A percentile compares a stretch with the other conserved stretches of the same genome.
Conservation (phyloP, 257 asterid genomes). For the Salvia rosmarinus region DNA sequence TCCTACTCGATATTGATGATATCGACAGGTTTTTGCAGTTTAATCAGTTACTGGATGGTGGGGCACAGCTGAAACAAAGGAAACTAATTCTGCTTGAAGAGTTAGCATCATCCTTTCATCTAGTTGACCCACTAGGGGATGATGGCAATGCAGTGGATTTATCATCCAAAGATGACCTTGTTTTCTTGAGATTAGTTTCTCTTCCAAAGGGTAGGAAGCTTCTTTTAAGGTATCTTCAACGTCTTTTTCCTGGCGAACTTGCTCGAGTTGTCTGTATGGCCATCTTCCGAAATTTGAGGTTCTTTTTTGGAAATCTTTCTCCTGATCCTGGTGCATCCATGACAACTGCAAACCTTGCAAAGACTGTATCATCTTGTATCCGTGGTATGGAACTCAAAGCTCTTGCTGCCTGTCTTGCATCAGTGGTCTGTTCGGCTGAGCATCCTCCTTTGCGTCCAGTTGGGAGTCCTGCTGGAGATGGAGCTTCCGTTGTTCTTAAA, state of each 20-base stretch:
- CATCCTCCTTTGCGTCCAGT: slow-evolving; percentile 77
- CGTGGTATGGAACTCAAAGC: slow-evolving; percentile 64
- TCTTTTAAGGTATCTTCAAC: slow-evolving; percentile 55
- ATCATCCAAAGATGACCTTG: slow-evolving; percentile 58
- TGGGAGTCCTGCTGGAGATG: slow-evolving; percentile 72
- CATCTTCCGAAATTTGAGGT: slow-evolving; percentile 77
- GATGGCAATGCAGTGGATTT: slow-evolving; percentile 55
- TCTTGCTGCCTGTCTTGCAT: slow-evolving; percentile 77
- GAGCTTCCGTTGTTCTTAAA: slow-evolving; percentile 69
- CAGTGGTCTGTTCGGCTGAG: slow-evolving; percentile 73
- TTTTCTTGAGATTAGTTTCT: slow-evolving; percentile 62
- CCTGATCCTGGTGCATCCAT: slow-evolving; percentile 44
- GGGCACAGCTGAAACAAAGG: slow-evolving; percentile 61
- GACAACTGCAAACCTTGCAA: slow-evolving; percentile 49
- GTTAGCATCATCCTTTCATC: slow-evolving; percentile 72
- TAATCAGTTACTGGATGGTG: slow-evolving; percentile 70
- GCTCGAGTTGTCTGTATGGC: slow-evolving; percentile 76
- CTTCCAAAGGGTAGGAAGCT: slow-evolving; percentile 80
- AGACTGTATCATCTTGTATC: slow-evolving; percentile 48
- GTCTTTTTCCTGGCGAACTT: slow-evolving; percentile 66
- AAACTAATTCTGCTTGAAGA: slow-evolving; percentile 69
- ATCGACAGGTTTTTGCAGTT: slow-evolving; percentile 80
- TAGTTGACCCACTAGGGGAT: slow-evolving; percentile 70
- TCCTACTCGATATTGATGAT: slow-evolving; percentile 91
- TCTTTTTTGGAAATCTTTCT: slow-evolving; percentile 60